These are phyloP conservation scores for Neophaeococcomyces mojaviensis DNA, from an alignment of 2,329 filamentous ascomycete genomes.

Conservation along the genomic window DNA sequence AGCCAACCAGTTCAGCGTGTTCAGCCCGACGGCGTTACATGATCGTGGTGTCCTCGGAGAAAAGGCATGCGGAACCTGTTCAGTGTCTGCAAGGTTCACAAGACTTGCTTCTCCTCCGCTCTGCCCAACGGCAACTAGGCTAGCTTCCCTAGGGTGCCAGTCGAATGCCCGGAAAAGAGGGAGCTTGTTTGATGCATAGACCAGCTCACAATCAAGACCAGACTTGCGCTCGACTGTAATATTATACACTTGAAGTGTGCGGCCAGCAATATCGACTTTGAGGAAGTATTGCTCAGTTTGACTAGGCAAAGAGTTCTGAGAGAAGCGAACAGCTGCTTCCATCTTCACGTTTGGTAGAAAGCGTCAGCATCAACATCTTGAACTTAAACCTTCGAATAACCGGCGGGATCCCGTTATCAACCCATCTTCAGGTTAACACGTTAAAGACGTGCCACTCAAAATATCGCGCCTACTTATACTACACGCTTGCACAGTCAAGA, in stretches of 20 bases:
- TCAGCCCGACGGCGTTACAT: constrained; percentile 59
- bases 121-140: constrained; percentile 53
- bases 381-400: neutral
- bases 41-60: constrained; percentile 55
- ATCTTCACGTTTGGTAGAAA: constrained; percentile 28
- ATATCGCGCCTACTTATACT: too few species aligned
- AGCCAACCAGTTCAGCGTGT: constrained; percentile 48
- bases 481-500: too few species aligned
- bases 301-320: constrained; percentile 47
- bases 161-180: constrained; percentile 59
- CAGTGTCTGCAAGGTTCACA: constrained; percentile 47
- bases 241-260: constrained; percentile 51
- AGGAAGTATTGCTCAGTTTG: constrained; percentile 47
- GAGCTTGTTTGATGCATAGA: constrained; percentile 48
- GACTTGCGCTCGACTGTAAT: constrained; percentile 34
- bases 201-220: constrained; percentile 44
- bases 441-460: too few species aligned
- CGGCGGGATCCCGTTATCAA: neutral
- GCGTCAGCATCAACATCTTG: neutral
- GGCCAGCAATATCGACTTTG: constrained; percentile 53
- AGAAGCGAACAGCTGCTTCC: constrained; percentile 59
- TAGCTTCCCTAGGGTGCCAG: constrained; percentile 54
- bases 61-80: constrained; percentile 43
- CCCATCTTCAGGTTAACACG: too few species aligned
- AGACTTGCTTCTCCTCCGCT: constrained; percentile 55